Percentiles rank a stretch among this genome's conserved stretches.
These are phyloP conservation scores for Pigoraptor vietnamica DNA, from an alignment of 78 protist genomes.

Conservation along the genomic window DNA sequence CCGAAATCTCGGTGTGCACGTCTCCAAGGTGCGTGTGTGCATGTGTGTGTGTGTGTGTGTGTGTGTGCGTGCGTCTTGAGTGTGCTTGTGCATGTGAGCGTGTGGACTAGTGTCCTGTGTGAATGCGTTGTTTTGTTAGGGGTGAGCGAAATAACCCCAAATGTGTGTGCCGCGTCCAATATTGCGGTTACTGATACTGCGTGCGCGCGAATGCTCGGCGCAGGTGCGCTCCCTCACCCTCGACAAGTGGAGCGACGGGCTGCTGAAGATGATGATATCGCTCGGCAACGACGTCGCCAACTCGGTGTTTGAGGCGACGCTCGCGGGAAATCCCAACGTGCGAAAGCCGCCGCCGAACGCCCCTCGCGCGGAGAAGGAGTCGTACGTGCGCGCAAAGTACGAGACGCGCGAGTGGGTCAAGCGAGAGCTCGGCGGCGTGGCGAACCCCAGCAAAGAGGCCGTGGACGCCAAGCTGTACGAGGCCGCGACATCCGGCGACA, in stretches of 20 bases:
- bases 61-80: neutral
- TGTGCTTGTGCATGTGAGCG: no score
- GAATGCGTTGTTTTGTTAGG: no score
- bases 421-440: neutral
- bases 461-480: neutral
- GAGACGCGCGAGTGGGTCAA: neutral
- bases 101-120: no score
- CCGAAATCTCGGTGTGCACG: constrained; percentile 27
- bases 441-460: neutral
- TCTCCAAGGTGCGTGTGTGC: neutral
- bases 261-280: neutral
- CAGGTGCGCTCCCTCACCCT: constrained; percentile 1
- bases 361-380: neutral
- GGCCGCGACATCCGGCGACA: neutral
- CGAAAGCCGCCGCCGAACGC: neutral
- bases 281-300: neutral
- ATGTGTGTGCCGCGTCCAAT: no score
- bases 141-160: no score
- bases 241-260: neutral
- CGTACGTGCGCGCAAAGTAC: neutral
- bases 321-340: neutral
- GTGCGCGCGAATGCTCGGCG: no score
- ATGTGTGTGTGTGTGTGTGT: neutral
- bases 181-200: no score
- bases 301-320: neutral